Conservation (phyloP, 768 basidiomycete genomes). For the Pleurotus djamor region DNA sequence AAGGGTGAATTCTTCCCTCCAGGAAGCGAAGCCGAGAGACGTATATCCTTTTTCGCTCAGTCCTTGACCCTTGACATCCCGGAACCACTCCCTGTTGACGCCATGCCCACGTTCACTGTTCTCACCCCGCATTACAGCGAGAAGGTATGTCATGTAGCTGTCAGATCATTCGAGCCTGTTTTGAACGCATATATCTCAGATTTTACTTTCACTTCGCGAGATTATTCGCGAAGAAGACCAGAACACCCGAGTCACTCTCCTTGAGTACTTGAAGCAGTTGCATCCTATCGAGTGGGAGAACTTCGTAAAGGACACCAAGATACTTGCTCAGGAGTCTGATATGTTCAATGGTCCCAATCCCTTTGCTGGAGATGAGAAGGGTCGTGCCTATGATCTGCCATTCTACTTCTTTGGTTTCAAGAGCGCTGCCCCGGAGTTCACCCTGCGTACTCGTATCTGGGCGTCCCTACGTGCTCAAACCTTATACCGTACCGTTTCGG, state of each 20-base stretch:
- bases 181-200: constrained; percentile 39
- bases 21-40: constrained; percentile 93
- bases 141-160: constrained; percentile 54
- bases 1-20: constrained; percentile 88
- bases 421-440: constrained; percentile 97
- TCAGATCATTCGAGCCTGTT: not conserved
- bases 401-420: constrained; percentile 99
- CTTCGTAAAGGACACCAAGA: constrained; percentile 99
- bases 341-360: constrained; percentile 79
- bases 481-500: constrained; percentile 96
- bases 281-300: constrained; percentile 99
- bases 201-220: constrained; percentile 92
- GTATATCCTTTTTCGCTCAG: constrained; percentile 99
- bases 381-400: constrained; percentile 86
- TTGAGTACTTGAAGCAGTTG: constrained; percentile 98
- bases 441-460: constrained; percentile 98
- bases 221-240: constrained; percentile 99
- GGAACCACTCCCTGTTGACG: constrained; percentile 91
- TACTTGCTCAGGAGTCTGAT: constrained; percentile 92
- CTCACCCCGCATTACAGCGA: constrained; percentile 98
- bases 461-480: constrained; percentile 98
- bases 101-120: constrained; percentile 99
- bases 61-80: constrained; percentile 95
- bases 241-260: constrained; percentile 92
- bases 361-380: constrained; percentile 75